Percentiles rank a stretch among this genome's conserved stretches.
Conservation (phyloP, 352 stramenopile species). For the Phytophthora idaei region DNA sequence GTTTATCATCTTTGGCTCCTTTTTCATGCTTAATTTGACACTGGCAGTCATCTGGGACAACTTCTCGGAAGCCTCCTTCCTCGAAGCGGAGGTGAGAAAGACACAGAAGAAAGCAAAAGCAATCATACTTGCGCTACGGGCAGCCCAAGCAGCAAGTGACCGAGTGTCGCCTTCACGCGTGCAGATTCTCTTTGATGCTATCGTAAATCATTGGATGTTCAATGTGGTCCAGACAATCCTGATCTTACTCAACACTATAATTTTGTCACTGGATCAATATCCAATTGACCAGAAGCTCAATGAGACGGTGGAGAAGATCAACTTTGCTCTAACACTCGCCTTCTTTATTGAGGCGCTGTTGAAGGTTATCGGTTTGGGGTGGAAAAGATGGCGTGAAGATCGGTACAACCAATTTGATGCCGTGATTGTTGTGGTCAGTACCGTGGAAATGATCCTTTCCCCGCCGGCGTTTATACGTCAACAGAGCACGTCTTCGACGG, state of each 20-base stretch:
- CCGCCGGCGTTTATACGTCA: constrained; percentile 45
- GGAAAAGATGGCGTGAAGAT: constrained; percentile 52
- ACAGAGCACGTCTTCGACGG: constrained; percentile 23
- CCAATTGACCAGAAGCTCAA: constrained; percentile 49
- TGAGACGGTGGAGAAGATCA: constrained; percentile 59
- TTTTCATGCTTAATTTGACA: constrained; percentile 92
- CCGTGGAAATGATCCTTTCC: constrained; percentile 50
- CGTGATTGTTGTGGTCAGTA: constrained; percentile 52
- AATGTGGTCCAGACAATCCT: constrained; percentile 52
- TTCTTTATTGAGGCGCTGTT: constrained; percentile 64
- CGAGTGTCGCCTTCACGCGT: constrained; percentile 17
- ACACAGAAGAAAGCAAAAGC: constrained; percentile 35
- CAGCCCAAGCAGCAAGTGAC: constrained; percentile 1
- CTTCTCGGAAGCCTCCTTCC: constrained; percentile 64
- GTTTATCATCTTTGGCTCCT: constrained; percentile 90
- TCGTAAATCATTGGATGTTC: constrained; percentile 67
- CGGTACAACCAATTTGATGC: constrained; percentile 87
- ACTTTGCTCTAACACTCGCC: constrained; percentile 58
- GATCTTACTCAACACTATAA: constrained; percentile 88
- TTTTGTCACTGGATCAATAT: constrained; percentile 85
- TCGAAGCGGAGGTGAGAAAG: constrained; percentile 64
- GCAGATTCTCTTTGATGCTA: constrained; percentile 14
- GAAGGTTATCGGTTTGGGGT: constrained; percentile 80
- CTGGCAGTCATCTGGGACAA: constrained; percentile 91
- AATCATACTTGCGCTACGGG: constrained; percentile 15